Conservation (phyloP, 2,329 filamentous ascomycete species). For the Chaetothyriales sp. region DNA sequence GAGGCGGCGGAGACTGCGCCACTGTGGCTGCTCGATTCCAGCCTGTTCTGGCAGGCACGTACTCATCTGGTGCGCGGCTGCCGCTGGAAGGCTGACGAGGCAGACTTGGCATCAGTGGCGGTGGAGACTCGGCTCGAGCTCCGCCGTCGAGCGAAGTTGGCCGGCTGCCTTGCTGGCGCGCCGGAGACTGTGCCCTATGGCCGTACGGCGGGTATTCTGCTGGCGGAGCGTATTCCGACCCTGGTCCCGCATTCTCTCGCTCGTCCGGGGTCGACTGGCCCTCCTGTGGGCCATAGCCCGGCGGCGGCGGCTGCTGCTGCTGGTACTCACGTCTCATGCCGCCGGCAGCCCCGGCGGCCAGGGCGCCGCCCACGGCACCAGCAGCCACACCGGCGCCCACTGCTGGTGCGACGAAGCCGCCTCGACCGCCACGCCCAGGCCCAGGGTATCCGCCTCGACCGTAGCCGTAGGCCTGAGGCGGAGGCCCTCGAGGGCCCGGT, state of each 20-base stretch:
- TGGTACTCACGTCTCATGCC: conserved; percentile 28
- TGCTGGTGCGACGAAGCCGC: conserved; percentile 2
- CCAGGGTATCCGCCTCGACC: conserved; percentile 26
- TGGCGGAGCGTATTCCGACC: conserved; percentile 25
- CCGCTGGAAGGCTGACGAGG: not conserved
- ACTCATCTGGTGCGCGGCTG: conserved; percentile 17
- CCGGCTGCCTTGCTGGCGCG: conserved; percentile 19
- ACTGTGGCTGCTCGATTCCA: conserved; percentile 39
- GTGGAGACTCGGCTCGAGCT: conserved; percentile 42
- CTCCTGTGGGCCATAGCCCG: conserved; percentile 30
- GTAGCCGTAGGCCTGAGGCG: conserved; percentile 27
- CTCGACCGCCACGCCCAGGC: conserved; percentile 14
- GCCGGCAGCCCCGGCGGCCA: conserved; percentile 20
- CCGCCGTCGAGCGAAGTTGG: conserved; percentile 24
- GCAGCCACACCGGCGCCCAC: conserved; percentile 16
- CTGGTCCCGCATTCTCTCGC: conserved; percentile 6
- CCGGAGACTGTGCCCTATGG: conserved; percentile 33
- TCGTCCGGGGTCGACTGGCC: conserved; percentile 13
- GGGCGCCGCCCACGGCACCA: conserved; percentile 32
- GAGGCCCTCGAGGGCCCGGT: conserved; percentile 26
- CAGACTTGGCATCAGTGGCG: conserved; percentile 35
- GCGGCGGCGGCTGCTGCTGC: conserved; percentile 33
- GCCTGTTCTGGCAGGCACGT: conserved; percentile 42
- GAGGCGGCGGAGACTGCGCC: conserved; percentile 26
- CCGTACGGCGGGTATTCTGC: conserved; percentile 48